Evolutionary conservation across 495 filamentous ascomycete species (phyloP).

Genomic region (Cercophora sp.): DNA sequence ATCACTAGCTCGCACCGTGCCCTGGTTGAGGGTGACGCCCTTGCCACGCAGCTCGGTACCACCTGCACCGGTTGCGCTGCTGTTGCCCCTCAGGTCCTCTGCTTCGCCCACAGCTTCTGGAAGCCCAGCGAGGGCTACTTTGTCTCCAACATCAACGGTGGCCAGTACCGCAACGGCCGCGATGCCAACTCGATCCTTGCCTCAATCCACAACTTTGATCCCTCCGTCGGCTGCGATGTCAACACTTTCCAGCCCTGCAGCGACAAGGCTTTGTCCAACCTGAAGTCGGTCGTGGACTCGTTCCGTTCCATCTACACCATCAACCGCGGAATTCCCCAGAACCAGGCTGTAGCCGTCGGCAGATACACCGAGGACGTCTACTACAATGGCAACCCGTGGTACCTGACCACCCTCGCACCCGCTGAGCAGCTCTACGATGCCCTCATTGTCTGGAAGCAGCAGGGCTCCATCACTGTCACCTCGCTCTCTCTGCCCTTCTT

Average conservation of each 20-base stretch:
- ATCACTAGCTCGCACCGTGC: conserved; percentile 41
- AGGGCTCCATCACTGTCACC: conserved; percentile 51
- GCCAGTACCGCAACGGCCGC: conserved; percentile 49
- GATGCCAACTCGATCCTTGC: conserved; percentile 61
- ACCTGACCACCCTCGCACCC: conserved; percentile 58
- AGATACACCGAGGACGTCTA: conserved; percentile 68
- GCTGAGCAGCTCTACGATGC: conserved; percentile 66
- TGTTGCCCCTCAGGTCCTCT: conserved; percentile 56
- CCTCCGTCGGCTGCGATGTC: conserved; percentile 52
- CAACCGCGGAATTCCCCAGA: conserved; percentile 47
- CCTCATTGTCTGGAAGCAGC: conserved; percentile 54
- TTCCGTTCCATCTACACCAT: conserved; percentile 59
- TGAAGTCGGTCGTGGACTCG: conserved; percentile 59
- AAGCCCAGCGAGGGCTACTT: conserved; percentile 48
- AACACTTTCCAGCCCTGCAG: conserved; percentile 62
- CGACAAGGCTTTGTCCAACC: conserved; percentile 58
- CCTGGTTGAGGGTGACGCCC: conserved; percentile 59
- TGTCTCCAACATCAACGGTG: conserved; percentile 51
- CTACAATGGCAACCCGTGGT: conserved; percentile 65
- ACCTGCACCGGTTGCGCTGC: conserved; percentile 47
- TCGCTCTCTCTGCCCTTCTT: conserved; percentile 56
- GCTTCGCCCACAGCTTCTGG: conserved; percentile 66
- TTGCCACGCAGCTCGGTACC: conserved; percentile 45
- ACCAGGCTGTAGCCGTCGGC: conserved; percentile 58
- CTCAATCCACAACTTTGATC: conserved; percentile 63